A percentile compares a stretch with the other conserved stretches of the same genome.
Evolutionary conservation across 2,329 filamentous ascomycete genomes (phyloP).

Genomic region (Camillea tinctor): DNA sequence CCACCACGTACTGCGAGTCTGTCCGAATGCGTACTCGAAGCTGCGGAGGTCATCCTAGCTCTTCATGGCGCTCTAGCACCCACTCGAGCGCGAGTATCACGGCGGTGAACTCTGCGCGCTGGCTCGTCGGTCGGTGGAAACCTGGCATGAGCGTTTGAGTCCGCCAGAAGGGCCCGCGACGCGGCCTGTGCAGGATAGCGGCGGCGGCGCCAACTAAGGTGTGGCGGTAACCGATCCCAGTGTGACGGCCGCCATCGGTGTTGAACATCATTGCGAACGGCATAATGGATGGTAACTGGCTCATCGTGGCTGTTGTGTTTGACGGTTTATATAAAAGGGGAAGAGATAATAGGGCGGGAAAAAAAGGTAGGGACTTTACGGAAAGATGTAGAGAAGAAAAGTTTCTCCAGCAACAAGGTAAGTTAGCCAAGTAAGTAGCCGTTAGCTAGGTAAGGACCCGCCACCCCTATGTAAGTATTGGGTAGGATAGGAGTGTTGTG

Average conservation of each 20-base stretch:
- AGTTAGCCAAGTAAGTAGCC: too few relatives aligned
- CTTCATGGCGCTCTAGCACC: slow-evolving; percentile 35
- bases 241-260: slow-evolving; percentile 35
- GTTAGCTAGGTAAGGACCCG: too few relatives aligned
- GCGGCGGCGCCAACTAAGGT: slow-evolving; percentile 32
- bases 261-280: slow-evolving; percentile 34
- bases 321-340: too few relatives aligned
- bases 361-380: too few relatives aligned
- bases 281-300: slow-evolving; percentile 24
- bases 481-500: too few relatives aligned
- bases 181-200: slow-evolving; percentile 13
- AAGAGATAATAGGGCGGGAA: too few relatives aligned
- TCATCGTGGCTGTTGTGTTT: not conserved
- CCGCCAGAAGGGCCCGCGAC: slow-evolving; percentile 3
- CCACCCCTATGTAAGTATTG: too few relatives aligned
- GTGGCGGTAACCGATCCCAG: slow-evolving; percentile 24
- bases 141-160: not conserved
- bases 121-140: slow-evolving; percentile 29
- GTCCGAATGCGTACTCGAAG: slow-evolving; percentile 33
- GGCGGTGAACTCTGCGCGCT: slow-evolving; percentile 36
- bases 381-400: too few relatives aligned
- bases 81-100: slow-evolving; percentile 48
- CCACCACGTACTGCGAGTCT: slow-evolving; percentile 37
- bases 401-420: too few relatives aligned
- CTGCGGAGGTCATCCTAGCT: slow-evolving; percentile 16